phyloP scores from a whole-genome alignment of 139 green algal genomes.

The Coelastrella sp. region DNA sequence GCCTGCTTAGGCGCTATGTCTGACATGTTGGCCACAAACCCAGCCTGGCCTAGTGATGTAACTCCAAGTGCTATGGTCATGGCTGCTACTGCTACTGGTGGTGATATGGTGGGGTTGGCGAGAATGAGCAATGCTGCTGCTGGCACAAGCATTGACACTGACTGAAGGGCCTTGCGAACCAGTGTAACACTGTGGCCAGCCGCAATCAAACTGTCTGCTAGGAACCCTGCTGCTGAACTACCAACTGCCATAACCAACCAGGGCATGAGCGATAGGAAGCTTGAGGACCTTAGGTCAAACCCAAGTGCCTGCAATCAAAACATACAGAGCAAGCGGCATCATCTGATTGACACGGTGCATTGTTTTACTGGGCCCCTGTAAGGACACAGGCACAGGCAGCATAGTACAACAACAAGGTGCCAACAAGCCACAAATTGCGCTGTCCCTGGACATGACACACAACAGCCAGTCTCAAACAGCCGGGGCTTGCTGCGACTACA shows the following conservation, averaged over 20 bases:
- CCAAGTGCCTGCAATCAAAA: constrained; percentile 62
- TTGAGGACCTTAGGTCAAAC: constrained; percentile 78
- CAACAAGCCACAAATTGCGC: too few relatives aligned
- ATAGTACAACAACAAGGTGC: too few relatives aligned
- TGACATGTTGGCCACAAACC: constrained; percentile 91
- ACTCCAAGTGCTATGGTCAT: constrained; percentile 86
- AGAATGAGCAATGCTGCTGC: constrained; percentile 78
- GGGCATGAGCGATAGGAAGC: constrained; percentile 86
- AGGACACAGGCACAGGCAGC: too few relatives aligned
- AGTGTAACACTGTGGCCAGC: constrained; percentile 53
- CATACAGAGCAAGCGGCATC: neutral
- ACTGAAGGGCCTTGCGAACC: constrained; percentile 82
- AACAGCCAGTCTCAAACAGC: neutral
- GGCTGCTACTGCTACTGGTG: constrained; percentile 56
- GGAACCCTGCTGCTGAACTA: constrained; percentile 69
- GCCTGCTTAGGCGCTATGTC: constrained; percentile 85
- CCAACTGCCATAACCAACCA: constrained; percentile 89
- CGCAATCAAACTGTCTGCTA: constrained; percentile 80
- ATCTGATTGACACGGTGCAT: too few relatives aligned
- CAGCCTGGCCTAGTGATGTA: constrained; percentile 83
- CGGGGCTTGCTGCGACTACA: neutral
- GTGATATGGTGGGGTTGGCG: constrained; percentile 44
- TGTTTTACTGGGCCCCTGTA: too few relatives aligned
- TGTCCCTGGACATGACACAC: too few relatives aligned
- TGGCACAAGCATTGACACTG: constrained; percentile 82